Base-by-base conservation (phyloP, 2,329 filamentous ascomycete species). In the Fusarium albosuccineum region DNA sequence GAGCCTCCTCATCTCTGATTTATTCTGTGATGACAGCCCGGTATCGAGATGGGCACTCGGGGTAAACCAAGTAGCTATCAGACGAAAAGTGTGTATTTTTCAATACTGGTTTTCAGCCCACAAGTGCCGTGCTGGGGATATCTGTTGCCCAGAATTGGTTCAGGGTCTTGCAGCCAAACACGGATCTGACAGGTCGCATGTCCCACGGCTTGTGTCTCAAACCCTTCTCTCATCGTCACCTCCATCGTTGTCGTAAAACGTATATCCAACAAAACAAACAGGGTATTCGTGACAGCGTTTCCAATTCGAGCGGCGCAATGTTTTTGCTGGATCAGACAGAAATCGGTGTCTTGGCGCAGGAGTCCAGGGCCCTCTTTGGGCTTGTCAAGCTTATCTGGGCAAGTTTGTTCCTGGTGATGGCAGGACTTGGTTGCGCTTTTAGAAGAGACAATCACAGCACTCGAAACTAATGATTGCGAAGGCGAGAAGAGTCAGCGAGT, bases 381-480 rank as follows among this genome's bases (percentile, higher is more conserved):
- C 30, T 49, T 34, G 29, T 53, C 29, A 34, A 42, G 34, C 51
- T 26, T 41, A 48, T 60, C 57, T 39, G 36, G 48, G 39, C 39
- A 58, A 40, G 64, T 33, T 48, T 51, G 14, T 45, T 51, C 46
- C 56, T 57, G 26, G n/a, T 16, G 22, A 33, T 33, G 16, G 45
- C 29, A 33, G 33, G 36, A 27, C 41, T 40, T 36, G 44, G 39
- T 33, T 33, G 30, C 30, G 30, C 29, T 34, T 41, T 73, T 76
- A 80, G 62, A 73, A 73, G 60, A 79, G 72, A 66, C 80, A 82
- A 57, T 82, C 80, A 69, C 81, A 82, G 64, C 80, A 80, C 14
- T 80, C 78, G 66, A 79, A 75, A 66, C 79, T 81, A 51, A 57
- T 1, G 13, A 17, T 33, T 9, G 56, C 66, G 42, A 68, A 50